phyloP scores from a whole-genome alignment of 306 rosid species.

The Vigna hirtella region DNA sequence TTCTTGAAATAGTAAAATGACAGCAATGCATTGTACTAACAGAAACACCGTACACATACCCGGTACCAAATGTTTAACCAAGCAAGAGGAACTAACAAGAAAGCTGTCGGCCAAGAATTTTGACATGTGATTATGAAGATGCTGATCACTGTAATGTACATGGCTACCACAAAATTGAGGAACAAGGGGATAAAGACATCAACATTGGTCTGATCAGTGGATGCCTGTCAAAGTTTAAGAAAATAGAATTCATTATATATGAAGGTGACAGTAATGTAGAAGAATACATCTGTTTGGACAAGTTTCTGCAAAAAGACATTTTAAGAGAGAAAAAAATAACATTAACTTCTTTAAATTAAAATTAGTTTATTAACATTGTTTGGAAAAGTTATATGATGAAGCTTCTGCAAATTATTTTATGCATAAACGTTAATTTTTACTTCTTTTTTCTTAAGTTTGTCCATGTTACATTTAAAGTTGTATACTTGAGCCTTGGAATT shows the following conservation, averaged over 20 bases:
- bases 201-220: constrained; percentile 91
- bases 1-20: not conserved
- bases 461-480: not conserved
- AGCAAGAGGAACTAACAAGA: constrained; percentile 82
- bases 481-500: constrained; percentile 19
- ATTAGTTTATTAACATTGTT: too few relatives aligned
- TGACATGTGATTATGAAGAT: constrained; percentile 76
- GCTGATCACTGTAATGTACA: constrained; percentile 80
- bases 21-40: constrained; percentile 8
- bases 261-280: not conserved
- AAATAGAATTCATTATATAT: constrained; percentile 4
- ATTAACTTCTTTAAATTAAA: too few relatives aligned
- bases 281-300: too few relatives aligned
- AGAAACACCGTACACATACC: constrained; percentile 58
- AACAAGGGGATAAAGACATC: constrained; percentile 81
- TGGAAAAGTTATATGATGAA: too few relatives aligned
- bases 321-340: too few relatives aligned
- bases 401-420: too few relatives aligned
- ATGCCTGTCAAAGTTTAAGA: constrained; percentile 62
- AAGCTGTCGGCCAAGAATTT: constrained; percentile 91
- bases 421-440: too few relatives aligned
- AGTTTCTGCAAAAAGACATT: too few relatives aligned
- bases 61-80: constrained; percentile 97
- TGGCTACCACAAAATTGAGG: constrained; percentile 56
- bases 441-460: too few relatives aligned